Evolutionary conservation across 2,329 filamentous ascomycete species (phyloP).

Genomic region (Pseudogymnoascus sp.): DNA sequence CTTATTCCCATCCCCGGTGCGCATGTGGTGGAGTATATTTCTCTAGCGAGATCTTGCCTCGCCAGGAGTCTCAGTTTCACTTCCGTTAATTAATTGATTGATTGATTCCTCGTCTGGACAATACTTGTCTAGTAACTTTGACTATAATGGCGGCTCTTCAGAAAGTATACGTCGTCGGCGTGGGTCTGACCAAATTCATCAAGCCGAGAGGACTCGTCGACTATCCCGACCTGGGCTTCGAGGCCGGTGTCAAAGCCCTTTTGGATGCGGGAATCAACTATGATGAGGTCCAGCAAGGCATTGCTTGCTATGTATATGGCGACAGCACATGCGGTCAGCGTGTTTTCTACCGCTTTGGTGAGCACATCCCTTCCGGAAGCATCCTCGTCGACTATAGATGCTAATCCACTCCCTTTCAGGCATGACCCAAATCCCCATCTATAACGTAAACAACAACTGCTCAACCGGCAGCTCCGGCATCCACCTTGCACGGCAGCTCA

Average conservation of each 20-base stretch:
- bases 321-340: constrained; percentile 22
- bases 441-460: constrained; percentile 25
- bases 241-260: constrained; percentile 19
- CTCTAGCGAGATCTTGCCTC: background rate
- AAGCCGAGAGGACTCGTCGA: constrained; percentile 28
- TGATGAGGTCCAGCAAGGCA: constrained; percentile 88
- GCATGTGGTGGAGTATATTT: background rate
- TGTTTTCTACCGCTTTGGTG: constrained; percentile 24
- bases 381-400: background rate
- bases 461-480: constrained; percentile 21
- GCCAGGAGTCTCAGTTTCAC: background rate
- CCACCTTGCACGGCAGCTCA: constrained; percentile 18
- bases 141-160: background rate
- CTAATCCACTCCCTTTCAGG: constrained; percentile 2
- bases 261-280: constrained; percentile 80
- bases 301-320: constrained; percentile 46
- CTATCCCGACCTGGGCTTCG: constrained; percentile 28
- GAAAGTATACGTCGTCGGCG: constrained; percentile 20
- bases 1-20: background rate
- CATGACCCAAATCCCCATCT: constrained; percentile 24
- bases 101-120: background rate
- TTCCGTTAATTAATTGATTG: background rate
- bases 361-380: background rate
- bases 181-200: constrained; percentile 23
- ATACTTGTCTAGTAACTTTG: background rate